Evolutionary conservation across 202 grass and related monocot genomes (phyloP), one percentile per base, ranked within the genome.

Genomic region (Schoenoplectus triqueter): DNA sequence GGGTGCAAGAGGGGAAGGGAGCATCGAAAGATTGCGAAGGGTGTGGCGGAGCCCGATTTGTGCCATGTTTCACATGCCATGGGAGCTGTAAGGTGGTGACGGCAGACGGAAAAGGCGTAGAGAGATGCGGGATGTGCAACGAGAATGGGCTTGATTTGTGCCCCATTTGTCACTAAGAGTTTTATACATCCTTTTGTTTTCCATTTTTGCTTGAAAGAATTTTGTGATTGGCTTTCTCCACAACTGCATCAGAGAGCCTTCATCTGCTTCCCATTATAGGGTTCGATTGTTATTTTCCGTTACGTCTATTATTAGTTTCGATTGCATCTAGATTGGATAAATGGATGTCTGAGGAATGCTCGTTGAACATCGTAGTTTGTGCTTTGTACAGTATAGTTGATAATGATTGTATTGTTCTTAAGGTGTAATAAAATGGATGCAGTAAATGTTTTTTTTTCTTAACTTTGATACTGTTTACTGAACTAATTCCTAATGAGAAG

Each of bases 71-170:
- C 86, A 88, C 90, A 72, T 95, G 95, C 87, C 90, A 90, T 2
- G 92, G 95, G 45, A 93, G 95, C 84, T 85, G 95, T 89, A 98
- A 89, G 89, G 88, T 95, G 60, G 75, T 93, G 55, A 80, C 57
- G 11, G 63, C 19, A 60, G 88, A 84, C 18, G 82, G 86, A 20
- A 66, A 88, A 61, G 52, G 63, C 41, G 80, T 92, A 9, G 85
- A 90, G 88, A 90, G 90, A 87, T 98, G 95, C 71, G 68, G 14
- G 13, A 82, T 87, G 63, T 98, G 95, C 86, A 98, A 98, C 40
- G 95, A 98, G 87, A 98, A 94, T 82, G 93, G 95, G 2, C 80
- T 98, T 66, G 90, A 89, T 81, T 39, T 95, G 80, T 98, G 95
- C 88, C 93, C 95, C 40, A 82, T 98, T 71, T 98, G 95, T 81